Percentiles rank a stretch among this genome's conserved stretches.
Evolutionary conservation across 768 basidiomycete genomes (phyloP).

Genomic region (Holtermanniella nyarrowii): DNA sequence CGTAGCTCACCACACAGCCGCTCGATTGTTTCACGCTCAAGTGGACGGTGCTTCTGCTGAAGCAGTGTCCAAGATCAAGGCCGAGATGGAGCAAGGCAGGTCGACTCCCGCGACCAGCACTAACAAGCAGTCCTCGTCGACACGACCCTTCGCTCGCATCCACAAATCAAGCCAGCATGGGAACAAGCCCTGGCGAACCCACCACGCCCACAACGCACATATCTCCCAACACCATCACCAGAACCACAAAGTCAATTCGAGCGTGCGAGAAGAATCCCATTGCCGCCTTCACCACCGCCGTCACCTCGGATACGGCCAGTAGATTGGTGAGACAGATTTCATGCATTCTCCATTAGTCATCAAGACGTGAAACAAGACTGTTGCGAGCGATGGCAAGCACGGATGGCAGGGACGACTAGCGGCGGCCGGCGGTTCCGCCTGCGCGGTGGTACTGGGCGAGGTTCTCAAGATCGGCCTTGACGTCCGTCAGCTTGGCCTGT

Average conservation of each 20-base stretch:
- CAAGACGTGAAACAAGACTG: background rate
- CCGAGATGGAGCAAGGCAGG: constrained; percentile 1
- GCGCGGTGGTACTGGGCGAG: constrained; percentile 37
- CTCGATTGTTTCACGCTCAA: constrained; percentile 1
- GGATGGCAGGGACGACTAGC: constrained; percentile 14
- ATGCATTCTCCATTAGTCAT: background rate
- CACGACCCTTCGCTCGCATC: background rate
- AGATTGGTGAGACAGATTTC: no score
- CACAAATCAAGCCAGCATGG: background rate
- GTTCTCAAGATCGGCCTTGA: constrained; percentile 36
- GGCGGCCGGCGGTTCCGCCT: constrained; percentile 30
- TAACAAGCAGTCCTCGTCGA: background rate
- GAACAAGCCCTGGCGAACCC: background rate
- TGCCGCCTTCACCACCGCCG: constrained; percentile 23
- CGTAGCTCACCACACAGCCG: constrained; percentile 3
- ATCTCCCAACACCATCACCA: background rate
- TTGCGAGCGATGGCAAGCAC: background rate
- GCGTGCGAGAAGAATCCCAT: constrained; percentile 15
- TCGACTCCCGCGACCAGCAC: background rate
- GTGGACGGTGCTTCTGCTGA: constrained; percentile 1
- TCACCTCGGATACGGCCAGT: no score
- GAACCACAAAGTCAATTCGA: background rate
- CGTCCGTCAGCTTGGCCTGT: constrained; percentile 3
- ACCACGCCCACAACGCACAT: background rate
- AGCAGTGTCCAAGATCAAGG: background rate